phyloP scores from a whole-genome alignment of 352 stramenopile species.

The Chrysophaeum taylorii region DNA sequence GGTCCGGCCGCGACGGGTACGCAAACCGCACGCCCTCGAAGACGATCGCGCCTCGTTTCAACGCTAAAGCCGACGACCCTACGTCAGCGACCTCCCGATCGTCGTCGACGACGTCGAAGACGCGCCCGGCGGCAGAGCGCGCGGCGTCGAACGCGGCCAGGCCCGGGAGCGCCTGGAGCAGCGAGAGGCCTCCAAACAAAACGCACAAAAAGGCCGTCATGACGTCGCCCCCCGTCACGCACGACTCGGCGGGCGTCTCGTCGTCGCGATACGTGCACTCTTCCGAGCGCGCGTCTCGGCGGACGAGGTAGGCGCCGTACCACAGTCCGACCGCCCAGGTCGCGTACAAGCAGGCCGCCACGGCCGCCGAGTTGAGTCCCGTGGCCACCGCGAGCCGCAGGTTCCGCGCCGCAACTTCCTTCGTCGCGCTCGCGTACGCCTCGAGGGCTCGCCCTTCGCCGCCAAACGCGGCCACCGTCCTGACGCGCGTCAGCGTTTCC shows the following conservation, averaged over 20 bases:
- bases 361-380: neutral
- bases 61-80: neutral
- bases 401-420: neutral
- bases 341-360: neutral
- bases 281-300: neutral
- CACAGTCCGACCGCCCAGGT: conserved; percentile 10
- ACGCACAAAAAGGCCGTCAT: conserved; percentile 14
- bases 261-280: neutral
- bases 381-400: neutral
- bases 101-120: conserved; percentile 12
- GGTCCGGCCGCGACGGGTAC: conserved; percentile 52
- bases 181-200: conserved; percentile 1
- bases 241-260: neutral
- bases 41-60: conserved; percentile 23
- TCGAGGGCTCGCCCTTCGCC: conserved; percentile 41
- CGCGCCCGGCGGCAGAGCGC: neutral
- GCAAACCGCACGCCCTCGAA: conserved; percentile 47
- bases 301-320: conserved; percentile 13
- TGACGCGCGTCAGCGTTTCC: conserved; percentile 48
- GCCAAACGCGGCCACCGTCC: conserved; percentile 55
- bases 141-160: conserved; percentile 1
- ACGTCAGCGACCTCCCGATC: neutral
- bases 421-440: conserved; percentile 34
- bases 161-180: conserved; percentile 6
- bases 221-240: conserved; percentile 10